Percentiles rank a stretch among this genome's conserved stretches.
Evolutionary conservation across 208 protist genomes (phyloP).

Genomic region (Naegleria fowleri): DNA sequence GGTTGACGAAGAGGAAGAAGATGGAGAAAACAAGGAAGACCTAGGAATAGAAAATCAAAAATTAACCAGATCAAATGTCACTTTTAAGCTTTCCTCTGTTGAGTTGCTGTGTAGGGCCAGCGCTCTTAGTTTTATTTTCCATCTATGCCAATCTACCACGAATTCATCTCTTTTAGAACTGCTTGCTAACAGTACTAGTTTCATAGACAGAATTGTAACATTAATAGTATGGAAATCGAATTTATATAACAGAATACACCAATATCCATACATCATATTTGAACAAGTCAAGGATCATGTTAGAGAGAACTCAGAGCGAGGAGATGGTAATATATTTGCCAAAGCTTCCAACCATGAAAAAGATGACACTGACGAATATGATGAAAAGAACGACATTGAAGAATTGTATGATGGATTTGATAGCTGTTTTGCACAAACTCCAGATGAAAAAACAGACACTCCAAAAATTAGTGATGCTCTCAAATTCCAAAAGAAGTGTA

Average conservation of each 20-base stretch:
- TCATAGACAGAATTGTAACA: background rate
- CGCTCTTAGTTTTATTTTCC: background rate
- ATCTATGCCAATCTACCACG: background rate
- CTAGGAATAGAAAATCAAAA: background rate
- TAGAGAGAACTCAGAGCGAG: background rate
- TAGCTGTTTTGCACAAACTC: background rate
- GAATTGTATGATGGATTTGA: constrained; percentile 3
- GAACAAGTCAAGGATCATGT: background rate
- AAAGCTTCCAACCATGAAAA: background rate
- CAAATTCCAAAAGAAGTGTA: constrained; percentile 5
- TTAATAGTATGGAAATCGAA: background rate
- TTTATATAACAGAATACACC: background rate
- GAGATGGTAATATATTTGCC: background rate
- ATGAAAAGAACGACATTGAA: background rate
- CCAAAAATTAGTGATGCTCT: background rate
- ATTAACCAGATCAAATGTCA: background rate
- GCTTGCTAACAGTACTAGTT: background rate
- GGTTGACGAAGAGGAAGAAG: background rate
- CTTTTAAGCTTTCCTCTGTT: background rate
- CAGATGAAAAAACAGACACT: background rate
- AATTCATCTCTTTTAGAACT: background rate
- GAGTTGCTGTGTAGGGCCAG: background rate
- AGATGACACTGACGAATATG: background rate
- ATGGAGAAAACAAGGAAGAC: background rate
- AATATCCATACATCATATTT: background rate